These are phyloP conservation scores for Colletotrichum sublineola DNA, from an alignment of 2,329 filamentous ascomycete genomes.

Conservation along the genomic window DNA sequence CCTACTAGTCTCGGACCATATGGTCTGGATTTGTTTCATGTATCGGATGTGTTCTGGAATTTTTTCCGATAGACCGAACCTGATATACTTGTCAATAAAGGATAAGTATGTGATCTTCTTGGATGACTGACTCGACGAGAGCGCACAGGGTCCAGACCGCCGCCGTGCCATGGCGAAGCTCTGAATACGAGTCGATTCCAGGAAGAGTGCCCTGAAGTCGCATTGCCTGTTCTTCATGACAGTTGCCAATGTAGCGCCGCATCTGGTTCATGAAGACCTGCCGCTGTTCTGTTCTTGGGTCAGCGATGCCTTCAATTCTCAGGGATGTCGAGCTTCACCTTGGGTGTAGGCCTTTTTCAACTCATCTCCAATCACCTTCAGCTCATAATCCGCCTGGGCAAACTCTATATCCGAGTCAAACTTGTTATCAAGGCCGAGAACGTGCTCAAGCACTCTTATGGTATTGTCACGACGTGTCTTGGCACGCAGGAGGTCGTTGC, in stretches of 20 bases:
- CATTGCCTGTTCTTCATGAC: conserved; percentile 48
- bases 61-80: conserved; percentile 24
- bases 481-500: conserved; percentile 46
- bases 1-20: conserved; percentile 47
- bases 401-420: neutral
- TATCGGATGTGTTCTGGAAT: conserved; percentile 26
- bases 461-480: conserved; percentile 47
- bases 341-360: conserved; percentile 21
- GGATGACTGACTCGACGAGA: conserved; percentile 45
- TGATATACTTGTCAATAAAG: neutral
- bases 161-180: conserved; percentile 48
- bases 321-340: neutral
- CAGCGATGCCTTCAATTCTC: neutral
- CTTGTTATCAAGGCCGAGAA: conserved; percentile 41
- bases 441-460: conserved; percentile 39
- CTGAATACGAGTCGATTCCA: conserved; percentile 48
- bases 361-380: conserved; percentile 45
- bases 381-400: conserved; percentile 46
- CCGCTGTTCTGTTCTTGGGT: conserved; percentile 23
- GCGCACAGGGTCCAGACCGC: conserved; percentile 47
- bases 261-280: conserved; percentile 43
- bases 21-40: conserved; percentile 26
- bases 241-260: conserved; percentile 45
- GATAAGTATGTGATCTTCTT: neutral
- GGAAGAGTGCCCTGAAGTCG: conserved; percentile 46